Percentiles rank a stretch among this genome's conserved stretches.
Conservation (phyloP, 2,329 filamentous ascomycete species). For the Botrytis galanthina region DNA sequence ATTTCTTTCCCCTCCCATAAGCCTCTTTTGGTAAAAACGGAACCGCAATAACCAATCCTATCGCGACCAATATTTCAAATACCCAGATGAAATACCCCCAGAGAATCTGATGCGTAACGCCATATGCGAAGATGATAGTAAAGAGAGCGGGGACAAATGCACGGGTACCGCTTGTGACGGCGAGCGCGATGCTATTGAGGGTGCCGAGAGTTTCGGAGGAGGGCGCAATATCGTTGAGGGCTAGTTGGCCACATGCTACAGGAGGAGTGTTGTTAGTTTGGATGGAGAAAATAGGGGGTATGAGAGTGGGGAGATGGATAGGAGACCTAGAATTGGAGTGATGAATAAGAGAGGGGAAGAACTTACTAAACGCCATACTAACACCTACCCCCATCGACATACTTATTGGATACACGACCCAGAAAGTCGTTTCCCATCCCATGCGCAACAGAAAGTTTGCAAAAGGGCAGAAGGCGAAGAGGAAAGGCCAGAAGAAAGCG, state of each 20-base stretch:
- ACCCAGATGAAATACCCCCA: constrained; percentile 66
- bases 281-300: neutral
- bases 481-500: constrained; percentile 60
- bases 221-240: constrained; percentile 71
- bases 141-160: constrained; percentile 65
- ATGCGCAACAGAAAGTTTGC: constrained; percentile 56
- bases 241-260: constrained; percentile 71
- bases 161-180: constrained; percentile 58
- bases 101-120: constrained; percentile 59
- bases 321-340: neutral
- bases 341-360: constrained; percentile 45
- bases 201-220: constrained; percentile 63
- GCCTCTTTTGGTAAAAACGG: constrained; percentile 40
- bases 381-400: constrained; percentile 58
- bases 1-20: constrained; percentile 22
- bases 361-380: constrained; percentile 50
- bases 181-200: constrained; percentile 67
- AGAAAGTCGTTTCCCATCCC: constrained; percentile 40
- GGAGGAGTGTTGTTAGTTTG: constrained; percentile 45
- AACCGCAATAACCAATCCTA: constrained; percentile 36
- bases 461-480: constrained; percentile 55
- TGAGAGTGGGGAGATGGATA: neutral
- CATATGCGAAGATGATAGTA: constrained; percentile 65
- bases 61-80: constrained; percentile 47
- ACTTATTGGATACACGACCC: constrained; percentile 33